Evolutionary conservation across 2,329 filamentous ascomycete species (phyloP), one percentile per base, ranked within the genome.

Genomic region (Penicillium sp.): DNA sequence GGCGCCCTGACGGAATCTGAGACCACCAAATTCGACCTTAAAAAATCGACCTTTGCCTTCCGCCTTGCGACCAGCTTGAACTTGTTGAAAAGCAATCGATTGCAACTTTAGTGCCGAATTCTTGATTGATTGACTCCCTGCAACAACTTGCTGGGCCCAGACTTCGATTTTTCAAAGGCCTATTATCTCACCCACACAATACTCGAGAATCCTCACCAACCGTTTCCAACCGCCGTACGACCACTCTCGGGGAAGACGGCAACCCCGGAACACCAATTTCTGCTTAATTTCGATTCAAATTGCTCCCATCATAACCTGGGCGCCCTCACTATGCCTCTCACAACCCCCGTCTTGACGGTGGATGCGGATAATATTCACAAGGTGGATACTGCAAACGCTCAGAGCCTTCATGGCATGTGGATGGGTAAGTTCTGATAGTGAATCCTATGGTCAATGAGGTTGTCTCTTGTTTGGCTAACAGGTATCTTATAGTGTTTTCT

Each of bases 331-430:
- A 98, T 98, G 93, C 91, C 91, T 79, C 87, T 96, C 76, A 87
- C 90, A 76, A 88, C 89, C 59, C 90, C 93, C 70, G 90, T 98
- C 74, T 83, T 98, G 71, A 92, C 91, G 61, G 90, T 98, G 75
- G 92, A 97, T 80, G 88, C 91, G 63, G 90, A 89, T 73, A 89
- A 93, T 67, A 93, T 99, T 74, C 90, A 95, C 81, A 91, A 96
- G 75, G 91, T 98, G 70, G 93, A 98, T 78, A 96, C 93, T 1
- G 85, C 89, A 65, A 96, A 96, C 75, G 88, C 91, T 27, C 91
- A 96, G 78, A 96, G 93, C 72, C 86, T 98, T 51, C 96, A 95
- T 79, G 93, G 90, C 81, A 96, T 98, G 86, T 96, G 93, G 92
- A 93, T 91, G 75, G 91, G 92, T 96, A 79, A 84, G 90, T 83